A percentile compares a stretch with the other conserved stretches of the same genome.
Conservation (phyloP, 306 rosid genomes). For the Glycyrrhiza uralensis region DNA sequence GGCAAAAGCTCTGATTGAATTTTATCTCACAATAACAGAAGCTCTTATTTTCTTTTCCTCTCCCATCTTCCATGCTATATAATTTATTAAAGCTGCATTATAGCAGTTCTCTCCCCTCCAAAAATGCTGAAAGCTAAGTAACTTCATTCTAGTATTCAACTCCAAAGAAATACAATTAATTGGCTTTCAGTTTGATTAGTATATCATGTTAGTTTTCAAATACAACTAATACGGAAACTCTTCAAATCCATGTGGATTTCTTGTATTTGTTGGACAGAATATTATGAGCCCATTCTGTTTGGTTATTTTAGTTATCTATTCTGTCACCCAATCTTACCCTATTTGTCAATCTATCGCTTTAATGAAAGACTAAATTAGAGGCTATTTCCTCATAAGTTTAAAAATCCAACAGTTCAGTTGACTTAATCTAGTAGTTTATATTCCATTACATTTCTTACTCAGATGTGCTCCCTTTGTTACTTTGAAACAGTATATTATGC, state of each 20-base stretch:
- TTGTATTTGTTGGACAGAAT: neutral
- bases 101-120: neutral
- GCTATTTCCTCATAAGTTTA: neutral
- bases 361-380: constrained; percentile 13
- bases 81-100: neutral
- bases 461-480: constrained; percentile 22
- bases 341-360: neutral
- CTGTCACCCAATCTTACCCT: neutral
- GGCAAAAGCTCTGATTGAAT: neutral
- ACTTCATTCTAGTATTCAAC: neutral
- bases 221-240: neutral
- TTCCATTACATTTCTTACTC: constrained; percentile 6
- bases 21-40: no score
- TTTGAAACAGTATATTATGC: constrained; percentile 51
- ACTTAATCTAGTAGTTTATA: neutral
- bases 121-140: no score
- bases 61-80: neutral
- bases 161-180: neutral
- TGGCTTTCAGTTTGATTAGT: neutral
- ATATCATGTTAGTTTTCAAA: neutral
- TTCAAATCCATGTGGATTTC: neutral
- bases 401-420: neutral
- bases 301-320: neutral
- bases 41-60: neutral
- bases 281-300: neutral